Evolutionary conservation across 2,329 filamentous ascomycete genomes (phyloP), one percentile per base, ranked within the genome.

Genomic region (Geosmithia flava): DNA sequence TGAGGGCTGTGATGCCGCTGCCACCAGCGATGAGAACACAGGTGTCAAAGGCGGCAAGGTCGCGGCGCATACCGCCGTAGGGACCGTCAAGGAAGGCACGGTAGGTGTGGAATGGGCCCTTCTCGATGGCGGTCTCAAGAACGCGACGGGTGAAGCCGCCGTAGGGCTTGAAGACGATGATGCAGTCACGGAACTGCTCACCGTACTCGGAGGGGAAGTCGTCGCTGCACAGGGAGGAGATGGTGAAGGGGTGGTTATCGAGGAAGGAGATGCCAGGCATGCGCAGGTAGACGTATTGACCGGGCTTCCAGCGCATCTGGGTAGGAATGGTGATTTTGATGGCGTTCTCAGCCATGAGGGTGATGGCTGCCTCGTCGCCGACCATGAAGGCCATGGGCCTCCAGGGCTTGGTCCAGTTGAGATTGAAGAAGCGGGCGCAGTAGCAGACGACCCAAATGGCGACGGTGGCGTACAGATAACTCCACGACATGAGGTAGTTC

Each of bases 251-350:
- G 57, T 97, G 93, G 56, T 95, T 96, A 55, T 95, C 87, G 50
- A 96, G 81, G 2, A 94, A 64, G 0, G 89, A 90, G 55, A 97
- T 89, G 1, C 87, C 87, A 0, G 91, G 91, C 83, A 97, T 95
- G 47, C 91, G 81, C 19, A 97, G 74, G 61, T 96, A 97, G 17
- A 96, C 85, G 56, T 94, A 96, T 64, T 97, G 93, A 5, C 91
- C 93, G 1, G 91, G 89, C 59, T 81, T 83, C 91, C 91, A 97
- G 52, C 80, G 83, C 76, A 94, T 86, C 63, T 91, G 87, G 0
- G 91, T 96, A 1, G 91, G 89, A 46, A 97, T 85, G 0, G 91
- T 96, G 55, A 97, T 79, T 63, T 96, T 96, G 68, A 97, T 83
- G n/a, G 88, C 87, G 59, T 94, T 91, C 58, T 96, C 89, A 2